Evolutionary conservation across 495 filamentous ascomycete species (phyloP).

Genomic region (Penicillium egyptiacum): DNA sequence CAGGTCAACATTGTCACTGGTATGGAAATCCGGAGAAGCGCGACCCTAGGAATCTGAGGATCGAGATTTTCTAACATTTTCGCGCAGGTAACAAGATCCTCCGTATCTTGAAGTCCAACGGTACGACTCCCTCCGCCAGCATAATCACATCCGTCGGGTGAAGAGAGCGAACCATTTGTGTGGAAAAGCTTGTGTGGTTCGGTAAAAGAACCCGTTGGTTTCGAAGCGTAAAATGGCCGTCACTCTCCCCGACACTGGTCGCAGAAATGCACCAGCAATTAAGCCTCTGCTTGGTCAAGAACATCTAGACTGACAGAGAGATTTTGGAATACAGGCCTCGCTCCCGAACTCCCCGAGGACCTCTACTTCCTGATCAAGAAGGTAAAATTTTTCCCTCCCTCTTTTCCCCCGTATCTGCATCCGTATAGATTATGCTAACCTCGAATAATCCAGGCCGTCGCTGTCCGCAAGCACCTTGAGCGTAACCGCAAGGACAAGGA

Average conservation of each 20-base stretch:
- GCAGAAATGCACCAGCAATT: conserved; percentile 36
- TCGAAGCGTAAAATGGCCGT: conserved; percentile 14
- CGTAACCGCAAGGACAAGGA: conserved; percentile 99
- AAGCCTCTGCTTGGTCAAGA: conserved; percentile 93
- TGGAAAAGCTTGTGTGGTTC: conserved; percentile 14
- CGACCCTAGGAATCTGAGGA: background rate
- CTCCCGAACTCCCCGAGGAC: conserved; percentile 96
- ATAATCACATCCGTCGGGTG: conserved; percentile 30
- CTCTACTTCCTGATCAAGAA: conserved; percentile 99
- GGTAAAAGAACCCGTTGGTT: conserved; percentile 7
- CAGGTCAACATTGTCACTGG: conserved; percentile 96
- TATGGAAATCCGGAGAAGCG: conserved; percentile 49
- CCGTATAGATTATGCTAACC: conserved; percentile 6
- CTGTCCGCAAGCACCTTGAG: conserved; percentile 99
- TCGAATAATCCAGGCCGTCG: conserved; percentile 65
- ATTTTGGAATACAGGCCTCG: conserved; percentile 78
- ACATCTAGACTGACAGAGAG: conserved; percentile 84
- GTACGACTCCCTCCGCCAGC: conserved; percentile 57
- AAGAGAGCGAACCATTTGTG: conserved; percentile 20
- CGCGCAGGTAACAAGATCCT: conserved; percentile 94
- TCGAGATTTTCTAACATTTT: conserved; percentile 26
- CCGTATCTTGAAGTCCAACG: conserved; percentile 91
- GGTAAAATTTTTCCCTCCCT: conserved; percentile 48
- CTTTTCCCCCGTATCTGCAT: background rate
- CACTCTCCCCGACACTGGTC: conserved; percentile 23